Evolutionary conservation across 306 rosid genomes (phyloP), one percentile per base, ranked within the genome.

Genomic region (Vicia villosa): DNA sequence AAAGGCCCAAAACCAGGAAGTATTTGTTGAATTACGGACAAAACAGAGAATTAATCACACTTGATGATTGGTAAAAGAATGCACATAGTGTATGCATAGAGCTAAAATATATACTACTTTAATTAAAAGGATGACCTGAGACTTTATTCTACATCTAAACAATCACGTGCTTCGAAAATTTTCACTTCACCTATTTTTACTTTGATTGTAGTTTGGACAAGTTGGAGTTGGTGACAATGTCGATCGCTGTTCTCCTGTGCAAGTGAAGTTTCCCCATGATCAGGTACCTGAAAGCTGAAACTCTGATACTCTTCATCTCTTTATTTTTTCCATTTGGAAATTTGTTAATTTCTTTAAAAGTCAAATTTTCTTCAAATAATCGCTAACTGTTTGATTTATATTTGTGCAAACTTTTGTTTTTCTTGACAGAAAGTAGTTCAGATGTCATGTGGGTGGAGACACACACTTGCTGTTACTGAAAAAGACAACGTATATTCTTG

Each of bases 401-500:
- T 60, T 55, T 63, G 45, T 65, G 59, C 50, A 28, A 8, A 6
- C 30, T 10, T 66, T 59, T 73, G 57, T 74, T 65, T 74, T 71
- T 45, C 59, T 76, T 76, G 63, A 63, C 87, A 94, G 98, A 90
- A 85, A 83, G 87, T 87, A 65, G 74, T 79, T 69, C 84, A 86
- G 78, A 85, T 94, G 72, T 81, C 97, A 50, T 90, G 98, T 66
- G 98, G 97, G 50, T 94, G 97, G 98, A 87, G 97, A 69, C 98
- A 90, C 80, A 88, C 98, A 1, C 75, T 90, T 66, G 98, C 98
- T 50, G 84, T 94, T 49, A 88, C 97, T 46, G 96, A 85, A 70
- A 87, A 69, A 69, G 80, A 83, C 66, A 94, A 94, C 55, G 91
- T 90, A 65, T 94, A 82, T 84, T 88, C 97, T 32, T 94, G 98